phyloP scores from a whole-genome alignment of 176 grass and related monocot species.

The Microstegium vimineum region DNA sequence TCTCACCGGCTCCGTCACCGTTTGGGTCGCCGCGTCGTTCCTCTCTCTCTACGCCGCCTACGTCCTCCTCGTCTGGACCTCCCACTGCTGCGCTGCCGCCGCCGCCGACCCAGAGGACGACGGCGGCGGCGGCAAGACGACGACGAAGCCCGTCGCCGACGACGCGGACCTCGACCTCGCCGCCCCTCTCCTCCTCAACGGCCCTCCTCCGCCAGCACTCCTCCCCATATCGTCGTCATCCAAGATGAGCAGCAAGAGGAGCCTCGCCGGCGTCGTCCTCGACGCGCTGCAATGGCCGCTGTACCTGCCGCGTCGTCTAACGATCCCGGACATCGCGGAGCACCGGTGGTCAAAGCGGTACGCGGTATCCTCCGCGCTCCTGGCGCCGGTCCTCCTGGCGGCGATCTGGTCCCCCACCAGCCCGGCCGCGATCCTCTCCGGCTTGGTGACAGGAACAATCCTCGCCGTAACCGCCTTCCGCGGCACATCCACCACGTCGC shows the following conservation, averaged over 20 bases:
- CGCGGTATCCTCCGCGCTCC: slow-evolving; percentile 19
- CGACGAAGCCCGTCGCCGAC: background rate
- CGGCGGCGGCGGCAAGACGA: background rate
- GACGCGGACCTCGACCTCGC: background rate
- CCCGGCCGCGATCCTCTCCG: background rate
- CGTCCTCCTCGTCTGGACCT: slow-evolving; percentile 54
- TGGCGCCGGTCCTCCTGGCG: slow-evolving; percentile 44
- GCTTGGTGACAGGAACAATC: background rate
- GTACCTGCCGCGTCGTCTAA: slow-evolving; percentile 66
- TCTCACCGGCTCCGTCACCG: slow-evolving; percentile 43
- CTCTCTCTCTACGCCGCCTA: slow-evolving; percentile 73
- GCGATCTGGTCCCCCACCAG: background rate
- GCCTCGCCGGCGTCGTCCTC: background rate
- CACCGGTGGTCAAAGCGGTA: slow-evolving; percentile 45
- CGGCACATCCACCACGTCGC: background rate
- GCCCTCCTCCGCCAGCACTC: background rate
- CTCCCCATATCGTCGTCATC: background rate
- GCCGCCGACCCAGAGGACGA: background rate
- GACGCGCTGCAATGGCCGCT: slow-evolving; percentile 45
- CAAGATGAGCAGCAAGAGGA: background rate
- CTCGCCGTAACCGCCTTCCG: slow-evolving; percentile 5
- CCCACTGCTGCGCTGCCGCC: slow-evolving; percentile 45
- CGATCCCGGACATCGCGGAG: slow-evolving; percentile 61
- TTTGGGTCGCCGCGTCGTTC: slow-evolving; percentile 61
- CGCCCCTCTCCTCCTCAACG: slow-evolving; percentile 15